Base-by-base conservation (phyloP, 2,329 filamentous ascomycete species). In the Botryotinia convoluta region DNA sequence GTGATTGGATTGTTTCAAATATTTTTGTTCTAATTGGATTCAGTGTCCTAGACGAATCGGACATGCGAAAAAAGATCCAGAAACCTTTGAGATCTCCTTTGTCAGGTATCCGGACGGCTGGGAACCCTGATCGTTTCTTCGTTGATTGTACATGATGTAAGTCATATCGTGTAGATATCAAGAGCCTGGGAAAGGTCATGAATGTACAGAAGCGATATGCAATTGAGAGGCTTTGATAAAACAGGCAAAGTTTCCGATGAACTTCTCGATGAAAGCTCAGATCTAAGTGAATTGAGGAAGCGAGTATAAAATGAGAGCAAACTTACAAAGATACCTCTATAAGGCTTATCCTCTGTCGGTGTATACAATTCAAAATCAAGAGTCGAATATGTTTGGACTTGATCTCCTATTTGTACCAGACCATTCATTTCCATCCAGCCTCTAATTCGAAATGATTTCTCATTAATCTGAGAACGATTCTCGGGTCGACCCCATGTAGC, bases 251-350 rank as follows among this genome's bases (percentile, higher is more conserved):
- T 54, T 64, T 4, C 32, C 26, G 14, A 6, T 39, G 14, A 35
- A 44, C 18, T 57, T 9, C 29, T 12, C 65, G 35, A 10, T 57
- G 4, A 22, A 22, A 54, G 48, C 39, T 18, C 51, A 20, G 22
- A 20, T 26, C 48, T 1, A 42, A 16, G 59, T 26, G 9, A 51
- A 63, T 16, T 18, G 45, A 45, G 54, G 37, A 51, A 22, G 57
- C 26, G 37, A 14, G 42, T 14, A 29, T 9, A 29, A 42, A 35
- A 59, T 22, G 35, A 57, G 60, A 32, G 10, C 5, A 59, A 37
- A 71, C 69, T 73, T 26, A 94, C 92, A 92, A 93, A 98, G 44
- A 99, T 93, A 0, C 95, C 95, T 75, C 94, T 90, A 85, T 91
- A 98, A 0, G 94, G 95, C 80, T 94, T 95, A 72, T 90, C 86